Percentiles rank a stretch among this genome's conserved stretches.
These are phyloP conservation scores for Hygrocybe punicea DNA, from an alignment of 768 basidiomycete genomes.

Conservation along the genomic window DNA sequence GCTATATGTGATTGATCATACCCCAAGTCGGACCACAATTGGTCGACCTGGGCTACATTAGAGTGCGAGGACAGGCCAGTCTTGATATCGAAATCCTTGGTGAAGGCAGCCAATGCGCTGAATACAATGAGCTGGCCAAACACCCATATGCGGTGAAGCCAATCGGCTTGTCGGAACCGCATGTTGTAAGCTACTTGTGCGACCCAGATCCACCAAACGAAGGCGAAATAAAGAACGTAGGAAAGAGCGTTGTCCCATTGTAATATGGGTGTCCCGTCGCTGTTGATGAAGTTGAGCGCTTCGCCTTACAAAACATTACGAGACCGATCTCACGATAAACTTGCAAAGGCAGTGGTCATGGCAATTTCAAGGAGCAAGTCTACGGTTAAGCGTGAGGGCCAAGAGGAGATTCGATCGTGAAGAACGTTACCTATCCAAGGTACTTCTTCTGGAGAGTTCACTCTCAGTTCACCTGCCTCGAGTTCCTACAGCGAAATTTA, in stretches of 20 bases:
- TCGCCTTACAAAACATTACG: background rate
- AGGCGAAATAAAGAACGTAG: background rate
- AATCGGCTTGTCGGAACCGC: constrained; percentile 3
- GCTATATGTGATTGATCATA: background rate
- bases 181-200: constrained; percentile 1
- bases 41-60: background rate
- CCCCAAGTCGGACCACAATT: background rate
- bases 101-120: background rate
- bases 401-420: background rate
- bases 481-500: background rate
- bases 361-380: constrained; percentile 1
- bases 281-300: background rate
- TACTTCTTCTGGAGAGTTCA: background rate
- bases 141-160: constrained; percentile 3
- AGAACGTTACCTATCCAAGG: constrained; percentile 2
- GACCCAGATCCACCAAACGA: constrained; percentile 4
- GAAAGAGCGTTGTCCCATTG: background rate
- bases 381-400: background rate
- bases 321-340: background rate
- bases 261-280: constrained; percentile 1
- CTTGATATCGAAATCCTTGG: background rate
- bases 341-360: constrained; percentile 1
- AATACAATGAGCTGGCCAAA: background rate
- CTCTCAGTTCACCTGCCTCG: background rate
- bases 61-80: background rate